These are phyloP conservation scores for Vachellia pachyceras DNA, from an alignment of 306 rosid species.

Conservation along the genomic window DNA sequence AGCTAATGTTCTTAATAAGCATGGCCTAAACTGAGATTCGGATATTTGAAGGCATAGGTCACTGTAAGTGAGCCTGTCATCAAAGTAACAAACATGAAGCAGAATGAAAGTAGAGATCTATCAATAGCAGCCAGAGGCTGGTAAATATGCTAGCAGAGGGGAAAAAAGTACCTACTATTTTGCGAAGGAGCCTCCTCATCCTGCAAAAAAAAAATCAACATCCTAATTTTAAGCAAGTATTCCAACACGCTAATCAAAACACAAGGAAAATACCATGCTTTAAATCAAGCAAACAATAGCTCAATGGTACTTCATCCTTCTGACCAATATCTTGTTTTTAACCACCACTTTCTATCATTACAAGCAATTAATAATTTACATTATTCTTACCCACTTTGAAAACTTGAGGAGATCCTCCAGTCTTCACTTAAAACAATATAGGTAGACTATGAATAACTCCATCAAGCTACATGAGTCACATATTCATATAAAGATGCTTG, in stretches of 20 bases:
- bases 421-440: slow-evolving; percentile 33
- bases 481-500: slow-evolving; percentile 4
- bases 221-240: slow-evolving; percentile 34
- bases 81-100: slow-evolving; percentile 43
- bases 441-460: slow-evolving; percentile 7
- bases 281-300: slow-evolving; percentile 28
- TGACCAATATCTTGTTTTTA: slow-evolving; percentile 4
- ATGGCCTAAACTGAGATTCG: slow-evolving; percentile 86
- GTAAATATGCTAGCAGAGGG: slow-evolving; percentile 32
- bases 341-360: slow-evolving; percentile 25
- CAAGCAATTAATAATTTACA: slow-evolving; percentile 18
- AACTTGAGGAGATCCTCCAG: slow-evolving; percentile 27
- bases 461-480: slow-evolving; percentile 25
- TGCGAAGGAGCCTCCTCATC: slow-evolving; percentile 68
- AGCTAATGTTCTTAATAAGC: slow-evolving; percentile 82
- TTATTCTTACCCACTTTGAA: slow-evolving; percentile 17
- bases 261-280: slow-evolving; percentile 19
- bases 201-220: slow-evolving; percentile 55
- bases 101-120: slow-evolving; percentile 30
- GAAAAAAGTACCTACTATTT: slow-evolving; percentile 74
- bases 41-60: slow-evolving; percentile 94
- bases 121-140: slow-evolving; percentile 22
- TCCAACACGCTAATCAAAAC: slow-evolving; percentile 15
- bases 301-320: slow-evolving; percentile 27
- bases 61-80: slow-evolving; percentile 94